A percentile compares a stretch with the other conserved stretches of the same genome.
Evolutionary conservation across 257 asterid species (phyloP).

Genomic region (Salvia miltiorrhiza): DNA sequence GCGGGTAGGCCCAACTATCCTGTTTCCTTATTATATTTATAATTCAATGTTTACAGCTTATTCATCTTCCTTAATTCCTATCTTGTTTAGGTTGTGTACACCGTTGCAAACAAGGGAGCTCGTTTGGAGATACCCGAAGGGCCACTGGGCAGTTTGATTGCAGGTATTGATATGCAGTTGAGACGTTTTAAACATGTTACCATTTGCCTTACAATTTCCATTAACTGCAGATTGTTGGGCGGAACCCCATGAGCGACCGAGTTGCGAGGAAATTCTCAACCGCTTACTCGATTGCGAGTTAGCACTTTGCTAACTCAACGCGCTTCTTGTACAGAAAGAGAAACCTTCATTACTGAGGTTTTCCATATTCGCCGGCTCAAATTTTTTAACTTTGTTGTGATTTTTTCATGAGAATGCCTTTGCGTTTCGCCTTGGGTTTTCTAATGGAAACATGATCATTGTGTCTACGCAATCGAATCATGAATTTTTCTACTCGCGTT

Average conservation of each 20-base stretch:
- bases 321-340: conserved; percentile 19
- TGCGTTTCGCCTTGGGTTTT: neutral
- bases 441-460: conserved; percentile 2
- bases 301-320: conserved; percentile 48
- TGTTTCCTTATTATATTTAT: neutral
- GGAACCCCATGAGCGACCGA: conserved; percentile 71
- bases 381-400: conserved; percentile 27
- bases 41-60: neutral
- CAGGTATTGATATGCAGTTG: conserved; percentile 40
- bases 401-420: conserved; percentile 15
- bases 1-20: conserved; percentile 49
- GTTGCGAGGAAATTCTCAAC: conserved; percentile 71
- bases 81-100: conserved; percentile 68
- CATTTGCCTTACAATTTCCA: neutral
- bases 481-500: conserved; percentile 8
- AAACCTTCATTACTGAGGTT: conserved; percentile 45
- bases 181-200: neutral
- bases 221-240: conserved; percentile 76
- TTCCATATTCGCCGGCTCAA: conserved; percentile 41
- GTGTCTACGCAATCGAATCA: neutral
- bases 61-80: neutral
- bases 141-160: conserved; percentile 71
- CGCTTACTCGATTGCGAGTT: conserved; percentile 77
- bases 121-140: conserved; percentile 87
- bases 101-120: conserved; percentile 62